Conservation (phyloP, 2,329 filamentous ascomycete genomes). For the Apiospora marii region DNA sequence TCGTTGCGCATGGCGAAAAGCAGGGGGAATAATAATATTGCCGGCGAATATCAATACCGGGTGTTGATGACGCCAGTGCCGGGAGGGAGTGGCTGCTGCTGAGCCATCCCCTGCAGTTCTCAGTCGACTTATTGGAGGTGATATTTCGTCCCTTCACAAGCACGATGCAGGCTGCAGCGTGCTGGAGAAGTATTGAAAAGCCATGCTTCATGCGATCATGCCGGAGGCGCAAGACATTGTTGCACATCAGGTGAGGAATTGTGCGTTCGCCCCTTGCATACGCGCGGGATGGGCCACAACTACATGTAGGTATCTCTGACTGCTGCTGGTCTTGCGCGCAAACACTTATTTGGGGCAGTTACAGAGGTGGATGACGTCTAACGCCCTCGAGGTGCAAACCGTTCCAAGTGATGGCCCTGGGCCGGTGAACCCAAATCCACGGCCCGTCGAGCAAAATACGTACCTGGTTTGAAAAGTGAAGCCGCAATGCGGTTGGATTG, state of each 20-base stretch:
- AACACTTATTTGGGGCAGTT: constrained; percentile 5
- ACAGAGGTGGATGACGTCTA: not conserved
- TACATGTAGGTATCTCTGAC: not conserved
- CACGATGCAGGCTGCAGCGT: constrained; percentile 16
- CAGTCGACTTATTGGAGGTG: constrained; percentile 10
- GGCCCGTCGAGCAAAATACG: not conserved
- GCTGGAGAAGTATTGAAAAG: constrained; percentile 16
- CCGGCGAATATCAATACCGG: not conserved
- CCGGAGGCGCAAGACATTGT: constrained; percentile 1
- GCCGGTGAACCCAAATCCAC: not conserved
- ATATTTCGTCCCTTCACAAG: not conserved
- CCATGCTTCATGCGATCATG: constrained; percentile 7
- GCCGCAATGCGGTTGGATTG: not conserved
- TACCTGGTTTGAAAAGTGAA: not conserved
- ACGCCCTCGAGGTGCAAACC: not conserved
- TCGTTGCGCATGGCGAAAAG: not conserved
- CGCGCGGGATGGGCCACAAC: not conserved
- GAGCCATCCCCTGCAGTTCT: not conserved
- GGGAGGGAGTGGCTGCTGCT: constrained; percentile 11
- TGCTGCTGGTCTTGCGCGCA: not conserved
- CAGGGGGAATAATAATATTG: constrained; percentile 12
- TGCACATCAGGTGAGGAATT: not conserved
- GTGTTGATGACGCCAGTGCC: constrained; percentile 3
- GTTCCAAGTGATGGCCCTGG: not conserved
- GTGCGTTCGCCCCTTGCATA: constrained; percentile 2